Conservation (phyloP, 768 basidiomycete species). For the Boletus patriciae region DNA sequence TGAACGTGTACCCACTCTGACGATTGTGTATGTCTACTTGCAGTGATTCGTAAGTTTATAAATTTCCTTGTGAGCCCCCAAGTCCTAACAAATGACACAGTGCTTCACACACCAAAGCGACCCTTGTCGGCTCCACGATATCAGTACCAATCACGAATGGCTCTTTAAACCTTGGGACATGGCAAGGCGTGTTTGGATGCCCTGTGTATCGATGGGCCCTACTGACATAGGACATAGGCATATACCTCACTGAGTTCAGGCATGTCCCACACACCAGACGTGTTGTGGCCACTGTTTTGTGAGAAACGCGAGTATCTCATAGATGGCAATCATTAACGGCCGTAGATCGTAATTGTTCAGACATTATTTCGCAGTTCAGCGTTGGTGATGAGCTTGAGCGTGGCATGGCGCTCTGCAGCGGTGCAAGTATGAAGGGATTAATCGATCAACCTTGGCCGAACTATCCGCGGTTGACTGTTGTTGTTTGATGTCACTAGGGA, state of each 20-base stretch:
- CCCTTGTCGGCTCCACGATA: conserved; percentile 79
- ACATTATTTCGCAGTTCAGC: not conserved
- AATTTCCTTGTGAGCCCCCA: not conserved
- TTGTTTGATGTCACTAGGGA: not conserved
- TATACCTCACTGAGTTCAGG: conserved; percentile 87
- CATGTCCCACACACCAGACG: conserved; percentile 61
- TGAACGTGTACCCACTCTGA: conserved; percentile 3
- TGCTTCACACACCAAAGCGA: conserved; percentile 89
- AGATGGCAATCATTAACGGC: not conserved
- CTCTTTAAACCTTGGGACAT: conserved; percentile 79
- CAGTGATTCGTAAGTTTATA: conserved; percentile 69
- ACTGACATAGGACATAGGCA: conserved; percentile 45
- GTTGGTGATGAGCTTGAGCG: not conserved
- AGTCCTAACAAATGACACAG: conserved; percentile 38
- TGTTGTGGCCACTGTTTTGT: conserved; percentile 84
- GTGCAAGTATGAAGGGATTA: not conserved
- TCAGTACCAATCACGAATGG: conserved; percentile 83
- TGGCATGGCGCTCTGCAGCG: not conserved
- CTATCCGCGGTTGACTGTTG: not conserved
- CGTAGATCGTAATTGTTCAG: conserved; percentile 11
- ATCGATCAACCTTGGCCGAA: not conserved
- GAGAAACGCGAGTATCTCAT: conserved; percentile 24
- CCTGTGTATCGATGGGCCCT: not conserved
- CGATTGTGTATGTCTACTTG: conserved; percentile 2
- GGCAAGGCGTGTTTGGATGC: conserved; percentile 66